phyloP scores from a whole-genome alignment of 331 rosid species.

The Spiraea crenata region DNA sequence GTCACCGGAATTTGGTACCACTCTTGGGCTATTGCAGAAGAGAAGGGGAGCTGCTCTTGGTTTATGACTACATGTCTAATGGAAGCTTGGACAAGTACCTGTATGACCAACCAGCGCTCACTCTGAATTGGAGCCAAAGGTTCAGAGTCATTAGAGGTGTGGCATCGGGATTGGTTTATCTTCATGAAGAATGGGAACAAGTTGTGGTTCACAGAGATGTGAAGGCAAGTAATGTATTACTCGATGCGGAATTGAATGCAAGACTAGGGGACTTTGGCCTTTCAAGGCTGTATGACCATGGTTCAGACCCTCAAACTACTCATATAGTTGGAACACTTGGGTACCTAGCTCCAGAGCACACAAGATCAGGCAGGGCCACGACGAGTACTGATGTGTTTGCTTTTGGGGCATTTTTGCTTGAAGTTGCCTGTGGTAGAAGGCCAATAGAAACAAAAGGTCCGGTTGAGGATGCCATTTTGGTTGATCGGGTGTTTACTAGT shows the following conservation, averaged over 20 bases:
- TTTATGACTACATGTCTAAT: slow-evolving; percentile 15
- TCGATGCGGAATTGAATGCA: neutral
- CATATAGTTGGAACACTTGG: slow-evolving; percentile 33
- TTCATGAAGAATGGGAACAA: slow-evolving; percentile 39
- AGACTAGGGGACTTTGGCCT: slow-evolving; percentile 2
- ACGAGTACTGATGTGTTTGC: slow-evolving; percentile 20
- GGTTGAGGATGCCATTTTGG: slow-evolving; percentile 15
- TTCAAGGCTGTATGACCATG: slow-evolving; percentile 19
- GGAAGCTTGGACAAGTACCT: slow-evolving; percentile 31
- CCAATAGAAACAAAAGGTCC: slow-evolving; percentile 10
- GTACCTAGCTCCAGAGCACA: slow-evolving; percentile 29
- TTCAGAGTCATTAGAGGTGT: slow-evolving; percentile 21
- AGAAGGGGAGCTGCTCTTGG: slow-evolving; percentile 20
- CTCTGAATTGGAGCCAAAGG: slow-evolving; percentile 26
- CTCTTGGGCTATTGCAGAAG: slow-evolving; percentile 33
- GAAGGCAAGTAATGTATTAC: slow-evolving; percentile 17
- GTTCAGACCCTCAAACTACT: slow-evolving; percentile 24
- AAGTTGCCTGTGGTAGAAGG: slow-evolving; percentile 37
- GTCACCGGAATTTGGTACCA: slow-evolving; percentile 27
- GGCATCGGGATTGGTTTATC: slow-evolving; percentile 28
- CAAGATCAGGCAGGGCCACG: slow-evolving; percentile 28
- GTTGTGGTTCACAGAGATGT: slow-evolving; percentile 36
- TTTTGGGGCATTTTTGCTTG: slow-evolving; percentile 24
- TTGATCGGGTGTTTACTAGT: slow-evolving; percentile 28
- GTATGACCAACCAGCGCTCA: neutral